These are phyloP conservation scores for Mycena albidolilacea DNA, from an alignment of 768 basidiomycete species.

Conservation along the genomic window DNA sequence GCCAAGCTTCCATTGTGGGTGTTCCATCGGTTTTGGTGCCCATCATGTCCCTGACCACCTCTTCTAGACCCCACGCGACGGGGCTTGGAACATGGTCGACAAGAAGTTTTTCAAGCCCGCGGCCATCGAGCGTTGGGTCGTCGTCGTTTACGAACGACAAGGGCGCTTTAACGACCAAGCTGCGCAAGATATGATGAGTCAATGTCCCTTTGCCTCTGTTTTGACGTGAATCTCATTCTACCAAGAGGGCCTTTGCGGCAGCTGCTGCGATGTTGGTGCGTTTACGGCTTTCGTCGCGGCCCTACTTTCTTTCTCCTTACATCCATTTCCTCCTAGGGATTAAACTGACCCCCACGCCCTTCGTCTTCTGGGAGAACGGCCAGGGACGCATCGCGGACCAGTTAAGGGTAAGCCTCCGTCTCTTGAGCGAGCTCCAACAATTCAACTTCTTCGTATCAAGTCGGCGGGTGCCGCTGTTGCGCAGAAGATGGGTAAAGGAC, in stretches of 20 bases:
- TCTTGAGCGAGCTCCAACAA: background rate
- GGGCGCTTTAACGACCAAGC: slow-evolving; percentile 65
- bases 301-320: background rate
- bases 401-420: slow-evolving; percentile 5
- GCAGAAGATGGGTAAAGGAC: slow-evolving; percentile 56
- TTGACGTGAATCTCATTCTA: background rate
- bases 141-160: slow-evolving; percentile 77
- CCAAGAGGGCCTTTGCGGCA: slow-evolving; percentile 57
- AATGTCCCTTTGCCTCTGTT: background rate
- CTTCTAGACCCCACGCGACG: slow-evolving; percentile 67
- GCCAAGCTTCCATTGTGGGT: slow-evolving; percentile 71
- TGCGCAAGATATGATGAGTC: slow-evolving; percentile 67
- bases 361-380: slow-evolving; percentile 67
- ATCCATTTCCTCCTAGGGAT: slow-evolving; percentile 66
- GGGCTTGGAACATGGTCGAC: slow-evolving; percentile 86
- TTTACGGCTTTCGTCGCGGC: slow-evolving; percentile 9
- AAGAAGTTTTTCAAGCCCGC: slow-evolving; percentile 76
- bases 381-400: too few species aligned
- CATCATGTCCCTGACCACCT: slow-evolving; percentile 6
- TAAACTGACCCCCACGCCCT: slow-evolving; percentile 58
- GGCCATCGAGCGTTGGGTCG: slow-evolving; percentile 69
- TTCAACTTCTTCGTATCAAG: slow-evolving; percentile 19
- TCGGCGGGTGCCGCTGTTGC: slow-evolving; percentile 64
- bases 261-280: slow-evolving; percentile 74
- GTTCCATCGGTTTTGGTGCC: background rate